phyloP scores from a whole-genome alignment of 2,329 filamentous ascomycete species.

The Verticillium tricorpus region DNA sequence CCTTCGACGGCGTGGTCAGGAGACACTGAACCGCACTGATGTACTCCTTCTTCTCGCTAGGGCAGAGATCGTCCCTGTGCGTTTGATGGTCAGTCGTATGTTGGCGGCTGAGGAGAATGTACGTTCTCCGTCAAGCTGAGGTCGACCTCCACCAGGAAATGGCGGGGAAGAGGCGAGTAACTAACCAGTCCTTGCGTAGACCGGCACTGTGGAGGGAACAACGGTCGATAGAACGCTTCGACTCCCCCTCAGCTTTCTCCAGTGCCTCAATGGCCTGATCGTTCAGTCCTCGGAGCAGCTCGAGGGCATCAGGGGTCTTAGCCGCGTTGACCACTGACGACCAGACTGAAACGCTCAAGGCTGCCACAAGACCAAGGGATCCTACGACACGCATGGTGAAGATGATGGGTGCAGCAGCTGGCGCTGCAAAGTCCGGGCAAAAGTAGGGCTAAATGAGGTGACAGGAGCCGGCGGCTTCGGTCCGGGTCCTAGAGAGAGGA shows the following conservation, averaged over 20 bases:
- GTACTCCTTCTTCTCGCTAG: slow-evolving; percentile 13
- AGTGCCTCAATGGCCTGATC: background rate
- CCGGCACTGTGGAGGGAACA: background rate
- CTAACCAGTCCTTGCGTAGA: background rate
- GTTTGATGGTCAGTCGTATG: background rate
- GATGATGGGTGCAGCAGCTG: background rate
- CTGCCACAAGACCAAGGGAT: background rate
- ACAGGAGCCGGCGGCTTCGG: background rate
- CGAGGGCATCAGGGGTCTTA: background rate
- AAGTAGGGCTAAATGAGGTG: background rate
- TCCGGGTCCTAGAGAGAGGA: background rate
- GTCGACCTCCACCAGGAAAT: no score
- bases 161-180: background rate
- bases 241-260: background rate
- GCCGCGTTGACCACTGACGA: background rate
- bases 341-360: background rate
- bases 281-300: background rate
- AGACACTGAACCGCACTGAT: slow-evolving; percentile 13
- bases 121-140: background rate
- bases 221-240: background rate
- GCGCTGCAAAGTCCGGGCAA: background rate
- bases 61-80: slow-evolving; percentile 16
- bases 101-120: background rate
- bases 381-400: background rate
- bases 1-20: slow-evolving; percentile 7